Conservation (phyloP, 148 eudicot genomes). For the Drosera capensis region DNA sequence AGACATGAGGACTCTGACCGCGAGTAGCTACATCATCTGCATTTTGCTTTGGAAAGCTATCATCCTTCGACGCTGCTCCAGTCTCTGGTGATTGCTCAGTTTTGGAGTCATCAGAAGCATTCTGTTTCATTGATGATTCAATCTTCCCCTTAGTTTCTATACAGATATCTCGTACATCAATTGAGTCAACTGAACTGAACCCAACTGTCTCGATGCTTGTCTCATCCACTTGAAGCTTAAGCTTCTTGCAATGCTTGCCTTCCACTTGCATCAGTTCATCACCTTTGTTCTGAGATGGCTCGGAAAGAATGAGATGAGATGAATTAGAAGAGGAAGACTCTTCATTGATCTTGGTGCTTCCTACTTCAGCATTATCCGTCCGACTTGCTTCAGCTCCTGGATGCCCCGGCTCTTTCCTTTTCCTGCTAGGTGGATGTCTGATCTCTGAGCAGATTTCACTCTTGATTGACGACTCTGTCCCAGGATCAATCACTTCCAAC, state of each 20-base stretch:
- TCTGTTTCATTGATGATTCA: slow-evolving; percentile 6
- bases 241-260: background rate
- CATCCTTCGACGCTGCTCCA: slow-evolving; percentile 5
- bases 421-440: slow-evolving; percentile 6
- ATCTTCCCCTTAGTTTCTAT: slow-evolving; percentile 3
- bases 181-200: slow-evolving; percentile 17
- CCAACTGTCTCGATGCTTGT: slow-evolving; percentile 11
- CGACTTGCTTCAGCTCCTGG: background rate
- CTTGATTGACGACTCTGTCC: background rate
- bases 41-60: slow-evolving; percentile 2
- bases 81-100: background rate
- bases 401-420: background rate
- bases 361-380: background rate
- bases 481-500: background rate
- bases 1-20: slow-evolving; percentile 2
- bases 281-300: slow-evolving; percentile 8
- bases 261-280: background rate
- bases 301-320: slow-evolving; percentile 6
- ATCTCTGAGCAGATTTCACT: slow-evolving; percentile 25
- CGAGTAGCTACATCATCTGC: slow-evolving; percentile 2
- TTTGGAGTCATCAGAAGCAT: slow-evolving; percentile 1
- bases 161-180: slow-evolving; percentile 7
- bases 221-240: background rate
- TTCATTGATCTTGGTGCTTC: background rate
- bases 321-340: slow-evolving; percentile 26